phyloP scores from a whole-genome alignment of 257 asterid genomes.

The Agastache rugosa region DNA sequence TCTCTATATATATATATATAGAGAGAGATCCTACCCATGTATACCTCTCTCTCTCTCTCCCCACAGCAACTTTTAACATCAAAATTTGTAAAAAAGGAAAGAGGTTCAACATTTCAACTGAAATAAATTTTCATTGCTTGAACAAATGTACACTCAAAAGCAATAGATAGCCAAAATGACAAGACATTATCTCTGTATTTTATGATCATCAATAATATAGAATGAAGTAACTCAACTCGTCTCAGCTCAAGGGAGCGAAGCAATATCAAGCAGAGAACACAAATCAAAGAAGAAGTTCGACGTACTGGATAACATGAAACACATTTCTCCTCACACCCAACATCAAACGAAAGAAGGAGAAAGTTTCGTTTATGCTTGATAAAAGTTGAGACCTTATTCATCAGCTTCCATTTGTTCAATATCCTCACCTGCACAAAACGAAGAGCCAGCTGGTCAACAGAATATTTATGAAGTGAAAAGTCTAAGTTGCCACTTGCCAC shows the following conservation, averaged over 20 bases:
- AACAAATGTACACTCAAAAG: neutral
- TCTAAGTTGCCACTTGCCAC: neutral
- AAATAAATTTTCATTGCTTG: neutral
- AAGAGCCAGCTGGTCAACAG: neutral
- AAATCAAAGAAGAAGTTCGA: neutral
- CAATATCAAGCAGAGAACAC: constrained; percentile 8
- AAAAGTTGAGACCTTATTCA: neutral
- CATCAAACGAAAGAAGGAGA: constrained; percentile 22
- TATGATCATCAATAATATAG: neutral
- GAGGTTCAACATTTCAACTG: neutral
- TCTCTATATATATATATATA: too few species aligned
- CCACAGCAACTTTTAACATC: neutral
- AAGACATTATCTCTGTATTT: neutral
- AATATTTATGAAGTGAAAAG: neutral
- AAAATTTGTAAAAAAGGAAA: neutral
- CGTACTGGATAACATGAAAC: neutral
- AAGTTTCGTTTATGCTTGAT: constrained; percentile 6
- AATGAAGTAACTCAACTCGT: neutral
- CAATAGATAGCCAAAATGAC: neutral
- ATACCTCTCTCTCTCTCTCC: neutral
- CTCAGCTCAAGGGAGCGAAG: neutral
- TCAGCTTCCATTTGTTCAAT: constrained; percentile 18
- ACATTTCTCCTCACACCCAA: neutral
- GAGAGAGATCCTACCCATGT: too few species aligned
- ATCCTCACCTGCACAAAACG: constrained; percentile 26